Evolutionary conservation across 257 asterid genomes (phyloP).

Genomic region (Scutellaria baicalensis): DNA sequence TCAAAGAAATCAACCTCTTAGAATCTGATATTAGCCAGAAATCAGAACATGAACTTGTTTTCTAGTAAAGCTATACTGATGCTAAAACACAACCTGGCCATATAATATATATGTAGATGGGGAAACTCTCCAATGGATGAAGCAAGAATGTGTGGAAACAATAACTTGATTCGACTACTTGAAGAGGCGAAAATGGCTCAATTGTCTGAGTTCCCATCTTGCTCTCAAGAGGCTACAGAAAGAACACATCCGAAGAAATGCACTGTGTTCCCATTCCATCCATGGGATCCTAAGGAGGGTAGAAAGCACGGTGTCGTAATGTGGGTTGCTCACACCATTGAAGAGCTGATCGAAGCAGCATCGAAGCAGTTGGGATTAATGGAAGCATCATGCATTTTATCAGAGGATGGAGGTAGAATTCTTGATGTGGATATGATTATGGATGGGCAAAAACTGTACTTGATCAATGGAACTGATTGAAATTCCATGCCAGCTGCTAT

Average conservation of each 20-base stretch:
- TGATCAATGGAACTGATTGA: slow-evolving; percentile 33
- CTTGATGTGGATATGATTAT: slow-evolving; percentile 52
- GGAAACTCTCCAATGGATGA: slow-evolving; percentile 85
- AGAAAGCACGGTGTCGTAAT: slow-evolving; percentile 56
- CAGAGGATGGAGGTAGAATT: slow-evolving; percentile 89
- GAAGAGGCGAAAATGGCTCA: slow-evolving; percentile 61
- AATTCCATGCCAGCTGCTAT: neutral
- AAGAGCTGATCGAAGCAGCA: slow-evolving; percentile 54
- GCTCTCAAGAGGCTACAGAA: slow-evolving; percentile 40
- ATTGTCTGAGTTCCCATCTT: slow-evolving; percentile 33
- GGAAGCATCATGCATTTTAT: slow-evolving; percentile 37
- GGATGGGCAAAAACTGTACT: slow-evolving; percentile 61
- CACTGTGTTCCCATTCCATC: slow-evolving; percentile 73
- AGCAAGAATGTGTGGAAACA: slow-evolving; percentile 65
- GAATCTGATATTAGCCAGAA: no score
- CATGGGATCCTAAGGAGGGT: slow-evolving; percentile 52
- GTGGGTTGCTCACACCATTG: slow-evolving; percentile 71
- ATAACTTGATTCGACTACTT: slow-evolving; percentile 53
- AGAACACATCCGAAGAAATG: slow-evolving; percentile 49
- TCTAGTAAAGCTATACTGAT: no score
- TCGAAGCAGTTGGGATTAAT: slow-evolving; percentile 33
- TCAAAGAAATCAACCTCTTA: no score
- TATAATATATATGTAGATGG: slow-evolving; percentile 45
- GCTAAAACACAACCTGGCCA: slow-evolving; percentile 11
- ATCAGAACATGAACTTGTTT: no score